Evolutionary conservation across 306 rosid genomes (phyloP), one percentile per base, ranked within the genome.

Genomic region (Castanopsis chinensis): DNA sequence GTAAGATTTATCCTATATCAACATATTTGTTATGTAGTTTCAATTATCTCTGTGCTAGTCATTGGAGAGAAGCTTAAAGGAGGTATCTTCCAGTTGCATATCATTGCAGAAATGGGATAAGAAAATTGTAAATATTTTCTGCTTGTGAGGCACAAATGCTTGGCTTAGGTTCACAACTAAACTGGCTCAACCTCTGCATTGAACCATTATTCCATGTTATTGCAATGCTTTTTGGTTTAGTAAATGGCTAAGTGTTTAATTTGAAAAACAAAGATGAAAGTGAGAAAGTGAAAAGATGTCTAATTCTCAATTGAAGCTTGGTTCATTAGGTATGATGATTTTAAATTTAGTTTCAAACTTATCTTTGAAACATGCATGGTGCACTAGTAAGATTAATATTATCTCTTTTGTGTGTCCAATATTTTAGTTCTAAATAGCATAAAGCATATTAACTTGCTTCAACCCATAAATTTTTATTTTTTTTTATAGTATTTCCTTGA

Each of bases 341-440:
- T 4, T 58, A 53, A 23, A 49, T 33, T 74, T 27, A 59, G 20
- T 63, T 71, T 72, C 73, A 87, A 71, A 56, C 71, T 57, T 65
- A 18, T 19, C 15, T 79, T 64, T 67, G 72, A 5, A 23, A 52
- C 49, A 55, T 63, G 71, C 35, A 86, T 61, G 13, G 76, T 85
- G 79, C 56, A 71, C 86, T 69, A 83, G 91, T 71, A 71, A 37
- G 15, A 58, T 56, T 71, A 65, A 73, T 74, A 72, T 79, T 43
- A 75, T 74, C 21, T 82, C 4, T 43, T 3, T 78, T 63, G 72
- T 73, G 45, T 25, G 72, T 18, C 83, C 68, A 80, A 76, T 69
- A 57, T 76, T 79, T 43, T 52, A 78, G 59, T 33, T 23, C 30
- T 20, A 57, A 25, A 25, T 25, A 25, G 27, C 27, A 25, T 25